Evolutionary conservation across 805 yeast genomes (phyloP).

Genomic region (Kockiozyma suomiensis): DNA sequence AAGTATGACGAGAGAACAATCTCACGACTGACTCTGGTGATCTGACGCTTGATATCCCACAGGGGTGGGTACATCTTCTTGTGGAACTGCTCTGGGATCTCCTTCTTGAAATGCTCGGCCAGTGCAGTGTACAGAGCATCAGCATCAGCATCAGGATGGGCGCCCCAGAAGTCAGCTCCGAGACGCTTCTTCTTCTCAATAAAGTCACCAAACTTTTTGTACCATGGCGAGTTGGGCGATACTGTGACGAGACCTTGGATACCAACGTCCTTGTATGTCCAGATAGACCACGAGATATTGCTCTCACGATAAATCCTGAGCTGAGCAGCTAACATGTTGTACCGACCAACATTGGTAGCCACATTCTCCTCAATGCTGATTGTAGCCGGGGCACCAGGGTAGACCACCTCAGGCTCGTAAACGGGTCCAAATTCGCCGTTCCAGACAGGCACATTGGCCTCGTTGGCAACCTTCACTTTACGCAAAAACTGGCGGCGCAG

Average conservation of each 20-base stretch:
- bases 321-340: constrained; percentile 51
- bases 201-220: constrained; percentile 48
- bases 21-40: constrained; percentile 48
- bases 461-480: constrained; percentile 49
- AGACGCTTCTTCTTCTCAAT: constrained; percentile 49
- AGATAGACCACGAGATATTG: constrained; percentile 49
- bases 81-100: constrained; percentile 49
- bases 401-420: constrained; percentile 53
- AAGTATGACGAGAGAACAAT: constrained; percentile 50
- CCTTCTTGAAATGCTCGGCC: constrained; percentile 45
- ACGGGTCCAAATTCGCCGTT: constrained; percentile 57
- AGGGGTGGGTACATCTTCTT: constrained; percentile 48
- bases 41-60: constrained; percentile 47
- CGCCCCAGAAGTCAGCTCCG: constrained; percentile 57
- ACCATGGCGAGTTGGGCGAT: constrained; percentile 50
- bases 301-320: constrained; percentile 49
- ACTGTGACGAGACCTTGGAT: constrained; percentile 55
- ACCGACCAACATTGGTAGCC: constrained; percentile 47
- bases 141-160: constrained; percentile 48
- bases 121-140: constrained; percentile 48
- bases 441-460: constrained; percentile 54
- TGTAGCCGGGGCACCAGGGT: constrained; percentile 43
- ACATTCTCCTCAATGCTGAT: constrained; percentile 39
- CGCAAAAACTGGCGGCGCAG: constrained; percentile 47
- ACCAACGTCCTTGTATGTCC: constrained; percentile 59